Evolutionary conservation across 1,139 yeast genomes (phyloP).

Genomic region (Wickerhamiella pararugosa): DNA sequence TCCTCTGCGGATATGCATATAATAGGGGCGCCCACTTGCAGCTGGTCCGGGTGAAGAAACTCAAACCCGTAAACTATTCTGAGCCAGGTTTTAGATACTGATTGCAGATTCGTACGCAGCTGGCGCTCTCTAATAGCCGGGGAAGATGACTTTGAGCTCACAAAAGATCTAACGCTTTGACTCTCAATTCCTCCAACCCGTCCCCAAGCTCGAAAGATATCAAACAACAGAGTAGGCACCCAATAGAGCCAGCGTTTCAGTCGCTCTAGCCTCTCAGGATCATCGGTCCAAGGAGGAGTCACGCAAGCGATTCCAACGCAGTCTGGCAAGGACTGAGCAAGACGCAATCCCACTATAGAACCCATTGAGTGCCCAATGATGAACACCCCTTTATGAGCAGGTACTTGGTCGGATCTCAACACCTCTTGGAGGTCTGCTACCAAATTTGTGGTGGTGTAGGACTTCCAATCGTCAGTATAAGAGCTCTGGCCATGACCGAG

Average conservation of each 20-base stretch:
- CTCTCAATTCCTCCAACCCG: constrained; percentile 49
- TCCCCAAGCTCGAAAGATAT: constrained; percentile 43
- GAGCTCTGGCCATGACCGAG: constrained; percentile 57
- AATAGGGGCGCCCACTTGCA: constrained; percentile 27
- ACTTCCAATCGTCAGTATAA: constrained; percentile 21
- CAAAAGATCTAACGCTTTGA: constrained; percentile 40
- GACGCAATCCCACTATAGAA: constrained; percentile 37
- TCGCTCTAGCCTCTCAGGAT: constrained; percentile 18
- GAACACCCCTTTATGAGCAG: constrained; percentile 25
- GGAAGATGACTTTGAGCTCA: constrained; percentile 24
- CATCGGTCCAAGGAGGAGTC: constrained; percentile 31
- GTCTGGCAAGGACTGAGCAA: constrained; percentile 29
- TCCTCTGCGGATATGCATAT: constrained; percentile 42
- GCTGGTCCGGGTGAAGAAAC: constrained; percentile 32
- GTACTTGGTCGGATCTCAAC: constrained; percentile 8
- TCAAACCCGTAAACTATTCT: constrained; percentile 38
- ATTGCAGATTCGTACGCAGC: constrained; percentile 58
- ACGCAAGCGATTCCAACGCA: constrained; percentile 28
- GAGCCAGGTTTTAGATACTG: constrained; percentile 39
- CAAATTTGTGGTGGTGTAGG: constrained; percentile 35
- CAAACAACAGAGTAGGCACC: constrained; percentile 37
- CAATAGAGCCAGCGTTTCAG: constrained; percentile 20
- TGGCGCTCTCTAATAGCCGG: constrained; percentile 34
- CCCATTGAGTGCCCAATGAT: constrained; percentile 71
- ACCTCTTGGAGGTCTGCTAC: constrained; percentile 29